Base-by-base conservation (phyloP, 2,329 filamentous ascomycete genomes). In the Aureobasidium sp. region DNA sequence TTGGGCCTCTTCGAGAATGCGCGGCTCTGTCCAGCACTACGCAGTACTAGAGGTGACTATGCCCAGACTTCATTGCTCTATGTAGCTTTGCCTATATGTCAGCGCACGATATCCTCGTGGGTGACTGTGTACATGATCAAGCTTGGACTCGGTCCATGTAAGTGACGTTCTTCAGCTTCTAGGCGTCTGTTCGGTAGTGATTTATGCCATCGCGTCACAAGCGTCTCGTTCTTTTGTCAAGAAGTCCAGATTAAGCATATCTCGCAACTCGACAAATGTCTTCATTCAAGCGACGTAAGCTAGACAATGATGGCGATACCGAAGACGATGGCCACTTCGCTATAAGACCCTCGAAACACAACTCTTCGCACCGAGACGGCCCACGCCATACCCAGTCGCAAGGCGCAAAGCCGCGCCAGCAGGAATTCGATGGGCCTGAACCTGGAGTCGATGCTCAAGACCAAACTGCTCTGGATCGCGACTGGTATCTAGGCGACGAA, bases 401-500 rank as follows among this genome's bases (percentile, higher is more conserved):
- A 42, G 68, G 71, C 34, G 73, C 71, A 7, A 72, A 70, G 23
- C 80, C 79, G 0, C 80, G 79, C 64, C 86, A 84, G 66, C 72
- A 77, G 27, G 80, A 83, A 62, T 84, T 87, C 63, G 84, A 89
- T 51, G 82, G 81, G 2, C 82, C 84, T 0, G 86, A 88, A 68
- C 80, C 84, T 2, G 77, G 79, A 15, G 79, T 72, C 2, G 80
- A 82, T 37, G 82, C 87, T 42, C 84, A 90, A 64, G 90, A 95
- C 66, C 83, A 85, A 20, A 83, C 83, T 65, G 89, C 87, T 10
- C 79, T 96, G 61, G 92, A 97, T 72, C 85, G 92, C 65, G 92
- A 96, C 74, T 97, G 92, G 92, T 97, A 97, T 70, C 87, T 85
- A 26, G 90, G 89, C 52, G 91, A 95, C 70, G 91, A 96, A 72